Evolutionary conservation across 176 grass and related monocot genomes (phyloP), one percentile per base, ranked within the genome.

Genomic region (Guadua angustifolia): DNA sequence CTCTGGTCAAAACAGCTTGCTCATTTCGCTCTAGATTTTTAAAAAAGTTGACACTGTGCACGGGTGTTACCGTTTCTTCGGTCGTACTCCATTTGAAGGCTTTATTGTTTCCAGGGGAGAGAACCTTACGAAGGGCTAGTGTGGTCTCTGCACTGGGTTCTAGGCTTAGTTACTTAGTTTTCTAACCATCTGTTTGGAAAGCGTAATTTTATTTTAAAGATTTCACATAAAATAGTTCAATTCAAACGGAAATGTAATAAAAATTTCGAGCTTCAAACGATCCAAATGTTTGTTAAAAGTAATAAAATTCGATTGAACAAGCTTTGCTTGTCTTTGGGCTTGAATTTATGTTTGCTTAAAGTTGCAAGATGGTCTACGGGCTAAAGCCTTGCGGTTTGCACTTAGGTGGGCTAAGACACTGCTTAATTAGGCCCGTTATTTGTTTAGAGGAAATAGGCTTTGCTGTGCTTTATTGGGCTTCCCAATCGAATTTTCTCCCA

Each of bases 11-110:
- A 33, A 36, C 49, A 6, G 49, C 29, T 22, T 35, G 73, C 33
- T 57, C 4, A 9, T 74, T 21, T 74, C 29, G 38, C 49, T 53
- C 4, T 40, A 17, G 0, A 42, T 40, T 74, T 58, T 58, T 58
- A 40, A 63, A 62, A 26, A 55, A 42, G 75, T 63, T 86, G 84
- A 86, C 84, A 79, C 52, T 70, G 64, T 35, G 47, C 8, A 47
- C 12, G 16, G 33, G 22, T 21, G 17, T 15, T 59, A 63, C 24
- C 38, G 18, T 77, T 43, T 84, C 2, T 67, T 71, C 52, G 33
- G 62, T n/a, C 18, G 11, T 35, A 0, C 5, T 65, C 3, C 43
- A 24, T 65, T 66, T 38, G 18, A 15, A 26, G 55, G 55, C 38
- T 35, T 3, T 24, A 39, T 57, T 57, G 35, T 45, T 32, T 38